phyloP scores from a whole-genome alignment of 352 stramenopile genomes.

The Pythium graminicola region DNA sequence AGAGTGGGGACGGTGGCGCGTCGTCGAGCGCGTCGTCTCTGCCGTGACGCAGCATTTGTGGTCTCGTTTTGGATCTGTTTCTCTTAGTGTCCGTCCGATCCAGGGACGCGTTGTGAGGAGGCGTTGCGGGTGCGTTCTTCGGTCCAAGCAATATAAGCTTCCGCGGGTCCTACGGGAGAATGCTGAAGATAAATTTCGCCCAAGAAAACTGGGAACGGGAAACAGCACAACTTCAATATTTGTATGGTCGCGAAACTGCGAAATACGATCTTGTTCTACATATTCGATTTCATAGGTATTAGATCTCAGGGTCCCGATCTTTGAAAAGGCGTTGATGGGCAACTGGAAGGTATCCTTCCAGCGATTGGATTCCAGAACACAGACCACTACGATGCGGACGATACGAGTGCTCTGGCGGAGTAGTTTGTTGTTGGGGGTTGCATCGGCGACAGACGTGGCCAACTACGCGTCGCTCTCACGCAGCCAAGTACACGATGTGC shows the following conservation, averaged over 20 bases:
- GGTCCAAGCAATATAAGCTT: constrained; percentile 11
- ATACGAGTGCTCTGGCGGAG: not conserved
- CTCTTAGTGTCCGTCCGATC: not conserved
- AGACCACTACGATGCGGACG: not conserved
- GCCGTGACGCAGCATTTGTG: not conserved
- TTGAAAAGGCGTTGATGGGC: constrained; percentile 3
- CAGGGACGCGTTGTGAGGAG: too few species aligned
- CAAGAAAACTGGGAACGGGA: too few species aligned
- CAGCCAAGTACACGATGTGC: constrained; percentile 28
- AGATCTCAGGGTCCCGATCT: constrained; percentile 5
- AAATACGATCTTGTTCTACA: constrained; percentile 5
- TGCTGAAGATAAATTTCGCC: not conserved
- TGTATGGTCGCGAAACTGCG: not conserved
- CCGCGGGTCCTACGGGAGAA: not conserved
- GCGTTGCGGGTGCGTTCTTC: too few species aligned
- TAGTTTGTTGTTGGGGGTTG: not conserved
- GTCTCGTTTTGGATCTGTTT: not conserved
- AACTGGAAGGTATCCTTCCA: constrained; percentile 8
- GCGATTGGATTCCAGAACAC: constrained; percentile 4
- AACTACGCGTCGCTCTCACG: constrained; percentile 16
- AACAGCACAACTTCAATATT: constrained; percentile 11
- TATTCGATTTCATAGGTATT: constrained; percentile 1
- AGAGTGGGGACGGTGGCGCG: not conserved
- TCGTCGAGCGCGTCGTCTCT: not conserved
- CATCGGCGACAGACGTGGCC: too few species aligned